Base-by-base conservation (phyloP, 1,139 yeast genomes). In the Yamadazyma kanchanaburiensis region DNA sequence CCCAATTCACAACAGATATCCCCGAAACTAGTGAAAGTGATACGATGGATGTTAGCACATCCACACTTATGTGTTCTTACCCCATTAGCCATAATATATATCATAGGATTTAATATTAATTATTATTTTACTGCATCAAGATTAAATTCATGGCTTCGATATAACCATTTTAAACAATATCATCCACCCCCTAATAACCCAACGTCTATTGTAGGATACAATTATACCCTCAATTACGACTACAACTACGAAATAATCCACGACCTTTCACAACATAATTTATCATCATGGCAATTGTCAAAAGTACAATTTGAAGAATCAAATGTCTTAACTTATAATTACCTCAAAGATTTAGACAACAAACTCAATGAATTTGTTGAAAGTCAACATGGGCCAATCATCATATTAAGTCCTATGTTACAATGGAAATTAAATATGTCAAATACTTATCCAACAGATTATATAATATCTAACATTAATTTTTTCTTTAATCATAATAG, bases 1-100 rank as follows among this genome's bases (percentile, higher is more conserved):
- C n/a, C n/a, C n/a, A n/a, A n/a, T n/a, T n/a, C n/a, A n/a, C n/a
- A n/a, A n/a, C n/a, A n/a, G n/a, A n/a, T n/a, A n/a, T n/a, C n/a
- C 18, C 27, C 18, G 4, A 16, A 13, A 12, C 24, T 30, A 5
- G 12, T 27, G 5, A 31, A 21, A 12, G 30, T 22, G 13, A 32
- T 34, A 9, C 22, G 27, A 16, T 17, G 24, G 6, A 17, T 33
- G 6, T 27, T 39, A 7, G 31, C 25, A 15, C 24, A 37, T 22
- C 45, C 48, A 7, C 30, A 32, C 22, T 12, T 37, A 5, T 27
- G 60, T 35, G 76, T 79, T 12, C 51, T 78, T 17, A 48, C 71
- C 53, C 80, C 84, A 0, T 58, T 74, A 3, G 51, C 76, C 4
- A 30, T 75, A 4, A 58, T 69, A 3, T 72, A 76, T 37, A 53